phyloP scores from a whole-genome alignment of 2,329 filamentous ascomycete genomes.

The Xylaria digitata region DNA sequence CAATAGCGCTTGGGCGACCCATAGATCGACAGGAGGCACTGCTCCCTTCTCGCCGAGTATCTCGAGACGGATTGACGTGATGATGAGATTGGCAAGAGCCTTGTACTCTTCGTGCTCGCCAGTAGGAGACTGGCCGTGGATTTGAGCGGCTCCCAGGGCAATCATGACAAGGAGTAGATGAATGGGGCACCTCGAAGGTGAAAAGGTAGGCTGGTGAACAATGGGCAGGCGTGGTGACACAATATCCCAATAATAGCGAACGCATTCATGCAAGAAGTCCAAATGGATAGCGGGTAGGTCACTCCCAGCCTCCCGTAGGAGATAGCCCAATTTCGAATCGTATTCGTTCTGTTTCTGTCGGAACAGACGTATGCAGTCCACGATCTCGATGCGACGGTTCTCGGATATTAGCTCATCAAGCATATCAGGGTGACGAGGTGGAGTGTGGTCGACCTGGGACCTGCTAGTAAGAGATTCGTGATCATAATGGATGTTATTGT shows the following conservation, averaged over 20 bases:
- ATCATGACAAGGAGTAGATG: slow-evolving; percentile 84
- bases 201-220: slow-evolving; percentile 88
- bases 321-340: slow-evolving; percentile 47
- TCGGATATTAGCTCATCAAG: slow-evolving; percentile 60
- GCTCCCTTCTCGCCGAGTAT: slow-evolving; percentile 86
- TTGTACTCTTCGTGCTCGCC: slow-evolving; percentile 60
- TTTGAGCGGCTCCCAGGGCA: slow-evolving; percentile 82
- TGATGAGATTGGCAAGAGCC: slow-evolving; percentile 68
- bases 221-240: slow-evolving; percentile 89
- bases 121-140: slow-evolving; percentile 72
- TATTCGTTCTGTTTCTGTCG: slow-evolving; percentile 57
- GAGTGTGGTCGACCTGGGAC: slow-evolving; percentile 59
- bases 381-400: slow-evolving; percentile 58
- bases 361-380: slow-evolving; percentile 58
- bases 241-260: slow-evolving; percentile 87
- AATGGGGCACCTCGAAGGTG: slow-evolving; percentile 80
- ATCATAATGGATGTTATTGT: slow-evolving; percentile 63
- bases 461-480: slow-evolving; percentile 61
- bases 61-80: slow-evolving; percentile 81
- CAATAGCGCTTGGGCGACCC: slow-evolving; percentile 87
- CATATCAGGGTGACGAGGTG: slow-evolving; percentile 54
- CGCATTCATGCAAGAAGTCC: slow-evolving; percentile 85
- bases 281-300: slow-evolving; percentile 69
- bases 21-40: slow-evolving; percentile 83
- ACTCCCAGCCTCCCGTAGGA: slow-evolving; percentile 56